These are phyloP conservation scores for Hygrophorus russula DNA, from an alignment of 768 basidiomycete species.

Conservation along the genomic window DNA sequence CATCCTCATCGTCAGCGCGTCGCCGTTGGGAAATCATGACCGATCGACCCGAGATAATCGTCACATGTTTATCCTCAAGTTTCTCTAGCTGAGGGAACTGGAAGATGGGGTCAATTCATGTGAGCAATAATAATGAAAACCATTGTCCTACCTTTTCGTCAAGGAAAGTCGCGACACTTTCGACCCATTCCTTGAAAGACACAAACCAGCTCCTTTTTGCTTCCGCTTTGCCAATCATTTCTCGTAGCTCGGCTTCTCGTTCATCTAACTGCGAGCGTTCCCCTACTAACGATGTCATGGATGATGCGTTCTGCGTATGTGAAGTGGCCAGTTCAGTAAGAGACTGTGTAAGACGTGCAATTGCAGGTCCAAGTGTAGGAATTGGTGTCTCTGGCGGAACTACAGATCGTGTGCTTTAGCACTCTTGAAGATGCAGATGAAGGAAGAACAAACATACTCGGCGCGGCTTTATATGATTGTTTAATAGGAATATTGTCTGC, in stretches of 20 bases:
- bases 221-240: conserved; percentile 65
- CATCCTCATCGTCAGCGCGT: conserved; percentile 68
- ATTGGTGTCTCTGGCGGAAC: conserved; percentile 57
- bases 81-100: conserved; percentile 73
- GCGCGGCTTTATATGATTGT: conserved; percentile 56
- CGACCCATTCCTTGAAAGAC: conserved; percentile 70
- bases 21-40: conserved; percentile 63
- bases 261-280: conserved; percentile 55
- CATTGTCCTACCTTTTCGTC: conserved; percentile 63
- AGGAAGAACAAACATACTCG: conserved; percentile 38
- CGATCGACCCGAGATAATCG: conserved; percentile 61
- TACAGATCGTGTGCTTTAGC: conserved; percentile 18
- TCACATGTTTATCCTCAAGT: conserved; percentile 64
- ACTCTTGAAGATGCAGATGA: not conserved
- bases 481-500: conserved; percentile 26
- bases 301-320: conserved; percentile 48
- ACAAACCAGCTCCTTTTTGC: conserved; percentile 74
- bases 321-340: conserved; percentile 54
- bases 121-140: not conserved
- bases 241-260: conserved; percentile 64
- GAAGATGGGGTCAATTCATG: not conserved
- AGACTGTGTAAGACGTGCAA: conserved; percentile 49
- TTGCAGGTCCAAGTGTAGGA: conserved; percentile 51
- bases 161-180: conserved; percentile 73
- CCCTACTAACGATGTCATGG: conserved; percentile 44